These are phyloP conservation scores for Aspergillus oerlinghausenensis DNA, from an alignment of 2,329 filamentous ascomycete species.

Conservation along the genomic window DNA sequence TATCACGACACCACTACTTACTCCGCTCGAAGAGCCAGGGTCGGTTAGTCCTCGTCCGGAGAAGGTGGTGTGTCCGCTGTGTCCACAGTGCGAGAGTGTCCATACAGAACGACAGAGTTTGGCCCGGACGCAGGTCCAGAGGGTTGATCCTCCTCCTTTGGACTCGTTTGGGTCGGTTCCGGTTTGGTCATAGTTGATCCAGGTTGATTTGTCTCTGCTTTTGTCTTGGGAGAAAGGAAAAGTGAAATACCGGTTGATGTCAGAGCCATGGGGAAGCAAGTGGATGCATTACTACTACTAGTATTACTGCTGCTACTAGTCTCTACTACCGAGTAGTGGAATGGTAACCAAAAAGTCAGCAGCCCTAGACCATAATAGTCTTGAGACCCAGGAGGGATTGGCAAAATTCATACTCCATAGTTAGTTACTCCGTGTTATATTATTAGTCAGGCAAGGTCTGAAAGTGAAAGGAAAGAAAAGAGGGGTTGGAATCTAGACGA, in stretches of 20 bases:
- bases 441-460: neutral
- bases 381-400: neutral
- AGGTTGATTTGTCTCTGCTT: conserved; percentile 22
- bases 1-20: conserved; percentile 12
- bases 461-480: conserved; percentile 4
- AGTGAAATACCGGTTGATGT: conserved; percentile 34
- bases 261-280: conserved; percentile 30
- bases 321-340: conserved; percentile 15
- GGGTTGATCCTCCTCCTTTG: conserved; percentile 37
- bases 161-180: conserved; percentile 29
- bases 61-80: conserved; percentile 18
- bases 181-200: conserved; percentile 23
- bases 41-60: conserved; percentile 28
- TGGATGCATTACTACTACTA: conserved; percentile 23
- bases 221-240: conserved; percentile 23
- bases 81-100: neutral
- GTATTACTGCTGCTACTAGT: neutral
- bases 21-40: conserved; percentile 24
- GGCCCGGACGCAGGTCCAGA: conserved; percentile 38
- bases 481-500: conserved; percentile 11
- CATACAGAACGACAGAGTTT: conserved; percentile 32
- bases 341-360: conserved; percentile 18
- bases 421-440: neutral
- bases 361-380: neutral
- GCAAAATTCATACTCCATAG: neutral